Evolutionary conservation across 1,284 basidiomycete species (phyloP).

Genomic region (Ceratobasidium sp.): DNA sequence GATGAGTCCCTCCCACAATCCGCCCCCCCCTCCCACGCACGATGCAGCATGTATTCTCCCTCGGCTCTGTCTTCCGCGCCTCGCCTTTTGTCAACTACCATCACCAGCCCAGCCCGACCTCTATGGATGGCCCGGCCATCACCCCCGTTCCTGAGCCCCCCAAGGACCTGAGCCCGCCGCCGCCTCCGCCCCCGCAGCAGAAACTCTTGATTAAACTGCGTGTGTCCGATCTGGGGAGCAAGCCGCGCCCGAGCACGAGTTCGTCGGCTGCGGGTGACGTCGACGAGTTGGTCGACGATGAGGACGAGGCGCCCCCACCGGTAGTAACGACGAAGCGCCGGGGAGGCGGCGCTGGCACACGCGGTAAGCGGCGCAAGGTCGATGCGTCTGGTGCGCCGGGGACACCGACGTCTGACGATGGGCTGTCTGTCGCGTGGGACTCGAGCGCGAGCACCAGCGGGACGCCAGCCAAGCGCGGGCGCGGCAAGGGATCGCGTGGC

Average conservation of each 20-base stretch:
- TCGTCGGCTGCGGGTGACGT: neutral
- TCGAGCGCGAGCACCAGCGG: neutral
- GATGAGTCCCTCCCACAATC: neutral
- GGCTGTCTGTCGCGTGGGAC: neutral
- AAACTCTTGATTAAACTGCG: slow-evolving; percentile 37
- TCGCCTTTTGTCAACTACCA: slow-evolving; percentile 42
- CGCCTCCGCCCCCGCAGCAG: slow-evolving; percentile 38
- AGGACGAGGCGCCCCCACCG: neutral
- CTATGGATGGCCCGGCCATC: neutral
- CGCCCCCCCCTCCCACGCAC: neutral
- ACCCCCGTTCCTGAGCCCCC: slow-evolving; percentile 7
- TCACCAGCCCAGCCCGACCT: slow-evolving; percentile 4
- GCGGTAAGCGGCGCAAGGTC: slow-evolving; percentile 41
- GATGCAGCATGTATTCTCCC: slow-evolving; percentile 42
- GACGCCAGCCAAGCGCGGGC: slow-evolving; percentile 29
- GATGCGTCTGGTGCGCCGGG: neutral
- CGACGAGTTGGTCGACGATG: slow-evolving; percentile 3
- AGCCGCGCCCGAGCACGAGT: neutral
- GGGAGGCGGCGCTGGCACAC: slow-evolving; percentile 11
- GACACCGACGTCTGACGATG: neutral
- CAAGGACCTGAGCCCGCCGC: neutral
- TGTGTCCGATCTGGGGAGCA: slow-evolving; percentile 27
- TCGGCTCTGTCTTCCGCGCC: slow-evolving; percentile 35
- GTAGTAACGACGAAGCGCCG: slow-evolving; percentile 22
- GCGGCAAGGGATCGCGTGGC: slow-evolving; percentile 31